These are phyloP conservation scores for Teunomyces aglyptinius DNA, from an alignment of 805 yeast species.

Conservation along the genomic window DNA sequence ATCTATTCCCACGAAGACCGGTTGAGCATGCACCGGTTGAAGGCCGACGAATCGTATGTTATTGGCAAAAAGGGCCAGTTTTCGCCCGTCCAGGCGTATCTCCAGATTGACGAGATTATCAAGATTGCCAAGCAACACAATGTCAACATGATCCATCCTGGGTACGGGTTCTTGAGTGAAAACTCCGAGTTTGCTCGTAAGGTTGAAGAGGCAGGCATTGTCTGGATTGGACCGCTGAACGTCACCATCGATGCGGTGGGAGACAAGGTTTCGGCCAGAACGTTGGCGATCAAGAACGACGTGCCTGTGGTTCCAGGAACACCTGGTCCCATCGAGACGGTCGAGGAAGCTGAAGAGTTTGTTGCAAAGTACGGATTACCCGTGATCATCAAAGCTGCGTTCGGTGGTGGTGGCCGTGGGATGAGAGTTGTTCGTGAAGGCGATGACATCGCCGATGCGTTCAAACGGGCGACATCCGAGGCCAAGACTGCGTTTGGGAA, in stretches of 20 bases:
- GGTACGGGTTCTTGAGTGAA: conserved; percentile 72
- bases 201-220: conserved; percentile 86
- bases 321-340: conserved; percentile 87
- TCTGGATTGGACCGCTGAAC: conserved; percentile 94
- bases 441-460: conserved; percentile 88
- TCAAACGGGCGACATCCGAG: conserved; percentile 89
- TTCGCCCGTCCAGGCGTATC: conserved; percentile 94
- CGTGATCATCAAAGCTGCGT: conserved; percentile 97
- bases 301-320: conserved; percentile 98
- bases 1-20: conserved; percentile 95
- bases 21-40: conserved; percentile 89
- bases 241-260: conserved; percentile 91
- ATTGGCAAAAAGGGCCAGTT: conserved; percentile 86
- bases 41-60: conserved; percentile 91
- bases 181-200: conserved; percentile 91
- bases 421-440: conserved; percentile 99
- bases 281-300: conserved; percentile 70
- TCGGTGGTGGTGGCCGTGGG: conserved; percentile 99
- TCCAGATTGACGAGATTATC: conserved; percentile 93
- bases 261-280: conserved; percentile 94
- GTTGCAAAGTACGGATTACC: conserved; percentile 89
- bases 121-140: conserved; percentile 58
- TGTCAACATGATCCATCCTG: conserved; percentile 41
- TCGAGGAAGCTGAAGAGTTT: conserved; percentile 74
- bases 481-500: conserved; percentile 96